Percentiles rank a stretch among this genome's conserved stretches.
phyloP scores from a whole-genome alignment of 305 asterid species.

The Fraxinus sp. region DNA sequence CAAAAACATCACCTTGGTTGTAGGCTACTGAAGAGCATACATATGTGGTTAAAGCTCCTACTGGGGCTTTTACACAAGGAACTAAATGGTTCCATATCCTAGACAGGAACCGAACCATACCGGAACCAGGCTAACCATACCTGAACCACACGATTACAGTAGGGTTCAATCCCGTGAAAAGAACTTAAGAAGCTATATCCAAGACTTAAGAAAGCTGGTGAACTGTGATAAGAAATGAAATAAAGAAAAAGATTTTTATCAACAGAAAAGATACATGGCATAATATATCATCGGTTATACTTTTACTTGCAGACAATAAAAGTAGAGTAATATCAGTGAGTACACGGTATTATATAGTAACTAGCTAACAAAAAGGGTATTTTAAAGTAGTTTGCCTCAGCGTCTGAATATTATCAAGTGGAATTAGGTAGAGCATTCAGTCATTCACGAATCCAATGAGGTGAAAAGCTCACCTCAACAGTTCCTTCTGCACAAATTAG shows the following conservation, averaged over 20 bases:
- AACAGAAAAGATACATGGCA: background rate
- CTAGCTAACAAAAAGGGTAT: background rate
- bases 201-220: background rate
- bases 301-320: background rate
- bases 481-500: background rate
- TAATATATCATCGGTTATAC: background rate
- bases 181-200: background rate
- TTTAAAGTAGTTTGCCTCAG: background rate
- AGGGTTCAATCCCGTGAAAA: background rate
- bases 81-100: background rate
- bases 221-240: background rate
- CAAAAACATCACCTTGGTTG: background rate
- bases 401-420: background rate
- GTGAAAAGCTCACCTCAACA: background rate
- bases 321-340: background rate
- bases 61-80: background rate
- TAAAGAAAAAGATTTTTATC: background rate
- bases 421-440: slow-evolving; percentile 2
- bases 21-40: background rate
- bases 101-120: background rate
- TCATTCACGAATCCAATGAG: background rate
- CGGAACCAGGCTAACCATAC: background rate
- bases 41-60: background rate
- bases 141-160: background rate
- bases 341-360: background rate